A percentile compares a stretch with the other conserved stretches of the same genome.
Conservation (phyloP, 495 filamentous ascomycete genomes). For the Glonium stellatum region DNA sequence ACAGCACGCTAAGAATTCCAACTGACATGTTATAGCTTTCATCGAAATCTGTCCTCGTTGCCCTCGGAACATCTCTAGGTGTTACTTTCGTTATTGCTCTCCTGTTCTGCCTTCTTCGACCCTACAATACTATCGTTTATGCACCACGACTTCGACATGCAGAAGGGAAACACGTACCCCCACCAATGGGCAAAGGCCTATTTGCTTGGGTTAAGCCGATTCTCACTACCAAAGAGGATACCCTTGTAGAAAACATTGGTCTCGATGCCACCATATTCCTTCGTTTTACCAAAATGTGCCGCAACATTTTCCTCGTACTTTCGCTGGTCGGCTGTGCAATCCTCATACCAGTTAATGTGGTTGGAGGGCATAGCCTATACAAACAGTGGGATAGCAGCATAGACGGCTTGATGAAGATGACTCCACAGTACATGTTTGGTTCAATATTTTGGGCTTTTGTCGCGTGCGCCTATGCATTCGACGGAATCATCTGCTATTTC, state of each 20-base stretch:
- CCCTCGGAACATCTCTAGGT: conserved; percentile 74
- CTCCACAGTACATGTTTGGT: conserved; percentile 53
- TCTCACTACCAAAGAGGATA: conserved; percentile 63
- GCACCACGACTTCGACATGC: conserved; percentile 90
- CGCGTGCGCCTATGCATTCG: conserved; percentile 69
- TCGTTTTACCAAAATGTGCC: conserved; percentile 82
- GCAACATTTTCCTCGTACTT: conserved; percentile 75
- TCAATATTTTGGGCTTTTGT: conserved; percentile 72
- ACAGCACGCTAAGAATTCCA: neutral
- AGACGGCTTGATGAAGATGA: conserved; percentile 46
- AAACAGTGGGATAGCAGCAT: conserved; percentile 16
- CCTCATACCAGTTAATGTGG: conserved; percentile 77
- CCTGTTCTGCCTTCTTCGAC: conserved; percentile 80
- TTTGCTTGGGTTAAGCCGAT: conserved; percentile 82
- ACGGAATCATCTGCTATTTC: conserved; percentile 67
- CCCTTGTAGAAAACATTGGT: conserved; percentile 70
- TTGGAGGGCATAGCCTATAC: conserved; percentile 37
- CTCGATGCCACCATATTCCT: conserved; percentile 89
- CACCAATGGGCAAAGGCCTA: conserved; percentile 75
- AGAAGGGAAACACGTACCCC: conserved; percentile 87
- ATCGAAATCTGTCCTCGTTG: conserved; percentile 63
- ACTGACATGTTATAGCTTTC: conserved; percentile 42
- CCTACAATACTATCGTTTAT: conserved; percentile 85
- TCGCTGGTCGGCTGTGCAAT: conserved; percentile 68
- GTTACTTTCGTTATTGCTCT: conserved; percentile 56